phyloP scores from a whole-genome alignment of 805 yeast species.

The Candida suzukii region DNA sequence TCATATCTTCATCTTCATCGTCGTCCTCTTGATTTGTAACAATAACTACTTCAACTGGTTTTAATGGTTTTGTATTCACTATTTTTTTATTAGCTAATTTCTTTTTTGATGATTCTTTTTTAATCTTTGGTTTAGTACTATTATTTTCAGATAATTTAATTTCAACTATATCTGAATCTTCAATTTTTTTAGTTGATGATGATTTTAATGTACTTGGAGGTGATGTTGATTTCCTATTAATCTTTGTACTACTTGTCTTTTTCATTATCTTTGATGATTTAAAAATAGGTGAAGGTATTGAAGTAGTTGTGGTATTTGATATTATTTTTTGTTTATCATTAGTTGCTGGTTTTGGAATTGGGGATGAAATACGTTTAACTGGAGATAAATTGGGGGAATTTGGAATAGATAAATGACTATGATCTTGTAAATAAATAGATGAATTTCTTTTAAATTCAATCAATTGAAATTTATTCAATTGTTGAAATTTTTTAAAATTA shows the following conservation, averaged over 20 bases:
- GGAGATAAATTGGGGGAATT: neutral
- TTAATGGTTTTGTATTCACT: neutral
- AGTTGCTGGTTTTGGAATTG: neutral
- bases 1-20: constrained; percentile 16
- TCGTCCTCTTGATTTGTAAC: neutral
- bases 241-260: no score
- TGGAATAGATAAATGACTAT: no score
- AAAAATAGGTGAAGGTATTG: neutral
- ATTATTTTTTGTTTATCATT: no score
- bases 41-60: neutral
- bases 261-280: no score
- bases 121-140: no score
- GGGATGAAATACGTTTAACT: neutral
- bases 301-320: neutral
- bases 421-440: neutral
- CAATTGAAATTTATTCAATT: neutral
- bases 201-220: neutral
- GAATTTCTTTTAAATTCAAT: neutral
- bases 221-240: no score
- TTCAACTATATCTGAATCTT: constrained; percentile 11
- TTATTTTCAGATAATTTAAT: neutral
- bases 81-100: neutral
- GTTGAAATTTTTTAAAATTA: neutral
- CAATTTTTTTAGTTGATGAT: neutral
- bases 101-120: no score